Evolutionary conservation across 2,329 filamentous ascomycete genomes (phyloP), one percentile per base, ranked within the genome.

Genomic region (Herpotrichia juniperi): DNA sequence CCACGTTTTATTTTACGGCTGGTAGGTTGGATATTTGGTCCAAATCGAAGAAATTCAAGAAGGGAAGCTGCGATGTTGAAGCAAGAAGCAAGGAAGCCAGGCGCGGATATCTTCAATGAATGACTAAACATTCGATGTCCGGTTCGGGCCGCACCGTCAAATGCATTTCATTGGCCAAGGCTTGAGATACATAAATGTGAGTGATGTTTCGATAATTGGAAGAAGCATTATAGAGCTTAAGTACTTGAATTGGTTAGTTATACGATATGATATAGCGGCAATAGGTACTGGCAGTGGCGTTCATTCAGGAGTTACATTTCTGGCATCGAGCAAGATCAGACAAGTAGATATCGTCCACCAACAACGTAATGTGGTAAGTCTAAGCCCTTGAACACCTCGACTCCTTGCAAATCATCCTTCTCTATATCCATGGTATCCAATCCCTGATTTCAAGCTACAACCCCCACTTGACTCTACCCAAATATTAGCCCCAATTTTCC

Each of bases 101-200:
- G 28, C 44, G 21, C 32, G 32, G 44, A 47, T 22, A 24, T 37
- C 16, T 11, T 46, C 16, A 24, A 46, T 34, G 43, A 17, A 21
- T 52, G 50, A 52, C 56, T 58, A 58, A 58, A 32, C 48, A 17
- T 24, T 22, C 17, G 16, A 35, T 28, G 43, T 48, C 48, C 54
- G 54, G 45, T 28, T 57, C 56, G 53, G 53, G 46, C 56, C 56
- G 56, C 39, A 30, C 35, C 48, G 47, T 40, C 14, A 34, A 42
- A 22, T 10, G 28, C 24, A 22, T 34, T 4, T 50, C 32, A 56
- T 56, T 57, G 51, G 54, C 14, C 24, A 17, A 16, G 14, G 14
- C 40, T 42, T 30, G 30, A 25, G n/a, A 51, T 34, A 28, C 28
- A n/a, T n/a, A n/a, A 53, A 8, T 43, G 4, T 5, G 14, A 19